Percentiles rank a stretch among this genome's conserved stretches.
Conservation (phyloP, 441 rosid species). For the Bocquillonia castaneifolia region DNA sequence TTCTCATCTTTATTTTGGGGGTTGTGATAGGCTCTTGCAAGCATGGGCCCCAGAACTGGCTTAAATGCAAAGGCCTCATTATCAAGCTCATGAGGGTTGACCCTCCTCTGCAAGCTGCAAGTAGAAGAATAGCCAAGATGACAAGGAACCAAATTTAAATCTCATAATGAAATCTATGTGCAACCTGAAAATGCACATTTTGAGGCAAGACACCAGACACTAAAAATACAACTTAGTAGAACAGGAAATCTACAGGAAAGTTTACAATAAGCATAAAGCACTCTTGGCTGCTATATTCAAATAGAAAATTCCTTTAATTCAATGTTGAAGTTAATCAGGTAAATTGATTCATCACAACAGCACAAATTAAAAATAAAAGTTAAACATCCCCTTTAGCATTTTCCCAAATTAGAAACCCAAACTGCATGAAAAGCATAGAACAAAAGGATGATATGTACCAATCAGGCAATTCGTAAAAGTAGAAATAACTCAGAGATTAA, state of each 20-base stretch:
- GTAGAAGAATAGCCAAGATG: constrained; percentile 4
- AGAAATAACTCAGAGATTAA: background rate
- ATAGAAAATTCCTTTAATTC: background rate
- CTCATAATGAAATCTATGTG: background rate
- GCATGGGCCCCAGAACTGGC: constrained; percentile 83
- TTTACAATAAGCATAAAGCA: constrained; percentile 1
- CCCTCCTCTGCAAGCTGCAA: constrained; percentile 77
- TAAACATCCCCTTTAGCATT: background rate
- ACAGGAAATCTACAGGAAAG: background rate
- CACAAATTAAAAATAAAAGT: too few species aligned
- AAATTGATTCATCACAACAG: too few species aligned
- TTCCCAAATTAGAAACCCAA: background rate
- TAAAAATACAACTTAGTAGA: constrained; percentile 7
- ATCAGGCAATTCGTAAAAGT: too few species aligned
- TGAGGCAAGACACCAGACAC: background rate
- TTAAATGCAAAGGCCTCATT: constrained; percentile 86
- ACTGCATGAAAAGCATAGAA: background rate
- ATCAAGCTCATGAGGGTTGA: constrained; percentile 64
- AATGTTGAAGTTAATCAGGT: background rate
- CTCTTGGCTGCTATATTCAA: background rate
- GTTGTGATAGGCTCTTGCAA: constrained; percentile 69
- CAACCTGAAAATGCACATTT: background rate
- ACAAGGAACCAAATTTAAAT: background rate
- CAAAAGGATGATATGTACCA: background rate
- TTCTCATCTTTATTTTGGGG: constrained; percentile 82